These are phyloP conservation scores for Thelephora aurantiotincta DNA, from an alignment of 768 basidiomycete genomes.

Conservation along the genomic window DNA sequence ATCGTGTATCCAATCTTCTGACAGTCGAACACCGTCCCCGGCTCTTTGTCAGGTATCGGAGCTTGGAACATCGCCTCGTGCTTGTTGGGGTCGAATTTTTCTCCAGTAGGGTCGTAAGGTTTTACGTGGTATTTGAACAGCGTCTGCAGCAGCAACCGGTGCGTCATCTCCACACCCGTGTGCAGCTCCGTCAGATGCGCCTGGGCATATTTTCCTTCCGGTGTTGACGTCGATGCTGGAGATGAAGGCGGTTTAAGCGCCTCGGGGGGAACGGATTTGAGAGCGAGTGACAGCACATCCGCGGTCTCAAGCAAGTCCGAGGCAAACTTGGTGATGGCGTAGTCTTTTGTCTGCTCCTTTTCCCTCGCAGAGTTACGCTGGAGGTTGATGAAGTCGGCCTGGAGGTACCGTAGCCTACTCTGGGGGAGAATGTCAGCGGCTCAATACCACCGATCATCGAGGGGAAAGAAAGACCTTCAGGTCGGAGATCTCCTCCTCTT, in stretches of 20 bases:
- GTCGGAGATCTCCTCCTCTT: slow-evolving; percentile 72
- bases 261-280: slow-evolving; percentile 63
- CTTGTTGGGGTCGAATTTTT: slow-evolving; percentile 86
- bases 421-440: slow-evolving; percentile 19
- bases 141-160: slow-evolving; percentile 78
- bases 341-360: slow-evolving; percentile 85
- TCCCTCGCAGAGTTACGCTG: slow-evolving; percentile 86
- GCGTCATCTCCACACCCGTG: slow-evolving; percentile 84
- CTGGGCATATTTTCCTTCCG: slow-evolving; percentile 35
- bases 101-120: slow-evolving; percentile 84
- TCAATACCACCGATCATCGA: slow-evolving; percentile 4
- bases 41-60: slow-evolving; percentile 78
- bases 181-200: slow-evolving; percentile 58
- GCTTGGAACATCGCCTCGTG: slow-evolving; percentile 95
- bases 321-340: slow-evolving; percentile 87
- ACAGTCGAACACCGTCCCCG: slow-evolving; percentile 83
- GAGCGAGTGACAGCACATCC: slow-evolving; percentile 76
- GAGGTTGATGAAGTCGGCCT: slow-evolving; percentile 92
- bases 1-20: slow-evolving; percentile 89
- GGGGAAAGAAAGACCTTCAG: slow-evolving; percentile 45
- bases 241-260: slow-evolving; percentile 6
- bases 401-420: slow-evolving; percentile 82
- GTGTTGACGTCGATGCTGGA: slow-evolving; percentile 6
- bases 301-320: slow-evolving; percentile 80
- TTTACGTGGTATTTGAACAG: slow-evolving; percentile 87